These are phyloP conservation scores for Fragaria iinumae DNA, from an alignment of 306 rosid genomes.

Conservation along the genomic window DNA sequence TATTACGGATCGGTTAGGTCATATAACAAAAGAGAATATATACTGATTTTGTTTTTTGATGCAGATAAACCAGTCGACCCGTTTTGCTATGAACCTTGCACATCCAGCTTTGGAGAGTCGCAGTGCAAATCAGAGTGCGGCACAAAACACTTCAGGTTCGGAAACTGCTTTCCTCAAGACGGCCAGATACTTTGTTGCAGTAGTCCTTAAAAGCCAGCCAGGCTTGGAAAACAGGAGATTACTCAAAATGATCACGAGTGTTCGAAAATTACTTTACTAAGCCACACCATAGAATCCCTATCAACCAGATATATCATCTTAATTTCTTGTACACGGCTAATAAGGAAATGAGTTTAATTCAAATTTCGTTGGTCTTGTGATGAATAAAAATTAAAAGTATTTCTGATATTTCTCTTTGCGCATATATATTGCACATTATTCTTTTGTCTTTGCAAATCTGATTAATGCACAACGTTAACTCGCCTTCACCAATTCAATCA, in stretches of 20 bases:
- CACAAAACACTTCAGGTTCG: background rate
- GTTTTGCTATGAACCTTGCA: background rate
- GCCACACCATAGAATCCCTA: background rate
- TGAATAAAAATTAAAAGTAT: background rate
- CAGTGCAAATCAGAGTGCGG: background rate
- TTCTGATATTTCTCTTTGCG: no score
- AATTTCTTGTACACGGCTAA: background rate
- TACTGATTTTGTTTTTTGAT: background rate
- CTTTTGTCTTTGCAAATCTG: background rate
- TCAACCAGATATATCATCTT: background rate
- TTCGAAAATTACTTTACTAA: background rate
- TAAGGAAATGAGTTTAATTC: background rate
- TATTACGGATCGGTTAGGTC: background rate
- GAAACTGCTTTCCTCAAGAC: background rate
- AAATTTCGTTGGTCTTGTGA: background rate
- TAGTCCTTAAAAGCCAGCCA: background rate
- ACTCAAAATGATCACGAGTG: background rate
- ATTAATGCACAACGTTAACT: background rate
- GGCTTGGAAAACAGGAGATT: background rate
- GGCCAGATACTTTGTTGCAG: background rate
- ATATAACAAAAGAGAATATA: no score
- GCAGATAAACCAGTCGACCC: background rate
- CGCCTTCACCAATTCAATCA: no score
- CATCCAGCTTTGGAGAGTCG: background rate
- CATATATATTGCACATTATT: background rate